Conservation (phyloP, 169 alveolate genomes). For the Theileria annulata region DNA sequence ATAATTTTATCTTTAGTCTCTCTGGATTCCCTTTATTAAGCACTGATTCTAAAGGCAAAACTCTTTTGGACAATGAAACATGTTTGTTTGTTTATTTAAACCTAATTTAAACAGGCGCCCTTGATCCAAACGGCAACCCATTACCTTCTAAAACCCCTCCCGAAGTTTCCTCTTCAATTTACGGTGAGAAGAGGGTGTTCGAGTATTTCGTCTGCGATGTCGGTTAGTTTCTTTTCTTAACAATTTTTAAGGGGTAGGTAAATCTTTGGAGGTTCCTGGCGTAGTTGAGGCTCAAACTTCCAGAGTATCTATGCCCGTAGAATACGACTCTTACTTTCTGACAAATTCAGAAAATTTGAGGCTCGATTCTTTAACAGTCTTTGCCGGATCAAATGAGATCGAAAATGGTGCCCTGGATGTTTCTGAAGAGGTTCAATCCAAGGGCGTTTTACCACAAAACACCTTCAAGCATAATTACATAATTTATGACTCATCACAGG, state of each 20-base stretch:
- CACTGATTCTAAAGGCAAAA: constrained; percentile 23
- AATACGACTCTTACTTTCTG: constrained; percentile 81
- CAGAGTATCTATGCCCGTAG: constrained; percentile 71
- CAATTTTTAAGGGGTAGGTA: constrained; percentile 52
- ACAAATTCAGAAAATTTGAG: constrained; percentile 73
- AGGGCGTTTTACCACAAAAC: constrained; percentile 87
- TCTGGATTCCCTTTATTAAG: constrained; percentile 33
- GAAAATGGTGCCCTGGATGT: constrained; percentile 49
- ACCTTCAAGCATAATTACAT: constrained; percentile 84
- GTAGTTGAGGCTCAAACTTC: constrained; percentile 56
- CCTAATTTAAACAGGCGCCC: constrained; percentile 22
- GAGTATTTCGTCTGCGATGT: constrained; percentile 87
- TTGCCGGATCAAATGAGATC: constrained; percentile 20
- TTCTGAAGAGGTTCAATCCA: constrained; percentile 60
- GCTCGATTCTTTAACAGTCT: constrained; percentile 68
- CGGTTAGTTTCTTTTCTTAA: constrained; percentile 65
- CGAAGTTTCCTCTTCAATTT: constrained; percentile 51
- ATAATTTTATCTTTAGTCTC: constrained; percentile 9
- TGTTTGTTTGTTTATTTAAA: constrained; percentile 2
- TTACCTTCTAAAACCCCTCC: constrained; percentile 32
- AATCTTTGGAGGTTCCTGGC: constrained; percentile 64
- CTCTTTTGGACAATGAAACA: constrained; percentile 10
- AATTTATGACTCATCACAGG: constrained; percentile 86
- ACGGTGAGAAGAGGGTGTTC: constrained; percentile 81
- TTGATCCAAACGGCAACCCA: constrained; percentile 46